A percentile compares a stretch with the other conserved stretches of the same genome.
Conservation (phyloP, 352 stramenopile species). For the Globisporangium nagaii region DNA sequence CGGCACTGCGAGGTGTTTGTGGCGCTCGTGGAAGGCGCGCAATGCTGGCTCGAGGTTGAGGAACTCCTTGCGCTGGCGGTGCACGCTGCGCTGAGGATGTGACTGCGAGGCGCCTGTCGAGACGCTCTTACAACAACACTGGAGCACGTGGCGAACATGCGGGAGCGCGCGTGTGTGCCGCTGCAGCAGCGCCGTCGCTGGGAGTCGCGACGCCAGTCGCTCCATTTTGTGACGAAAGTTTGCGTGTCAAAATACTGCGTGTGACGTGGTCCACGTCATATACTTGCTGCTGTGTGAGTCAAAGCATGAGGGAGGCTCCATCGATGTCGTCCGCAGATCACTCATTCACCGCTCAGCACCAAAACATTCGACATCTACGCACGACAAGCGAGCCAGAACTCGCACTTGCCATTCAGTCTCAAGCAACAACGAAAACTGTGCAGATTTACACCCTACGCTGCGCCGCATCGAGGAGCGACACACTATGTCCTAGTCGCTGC, state of each 20-base stretch:
- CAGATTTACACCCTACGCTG: no score
- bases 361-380: no score
- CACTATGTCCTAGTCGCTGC: background rate
- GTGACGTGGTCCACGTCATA: background rate
- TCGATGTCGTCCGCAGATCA: no score
- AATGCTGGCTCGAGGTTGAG: slow-evolving; percentile 21
- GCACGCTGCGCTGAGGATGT: slow-evolving; percentile 5
- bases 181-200: background rate
- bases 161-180: background rate
- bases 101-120: background rate
- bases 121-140: background rate
- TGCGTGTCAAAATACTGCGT: no score
- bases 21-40: slow-evolving; percentile 25
- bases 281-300: no score
- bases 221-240: background rate
- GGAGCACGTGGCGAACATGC: background rate
- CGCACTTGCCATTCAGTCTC: no score
- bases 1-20: slow-evolving; percentile 27
- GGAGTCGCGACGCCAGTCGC: background rate
- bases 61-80: slow-evolving; percentile 21
- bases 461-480: no score
- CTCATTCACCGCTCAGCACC: no score
- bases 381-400: no score
- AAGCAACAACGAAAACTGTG: no score
- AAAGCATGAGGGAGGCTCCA: no score